Evolutionary conservation across 208 protist species (phyloP), one percentile per base, ranked within the genome.

Genomic region (Endotrypanum monterogeii): DNA sequence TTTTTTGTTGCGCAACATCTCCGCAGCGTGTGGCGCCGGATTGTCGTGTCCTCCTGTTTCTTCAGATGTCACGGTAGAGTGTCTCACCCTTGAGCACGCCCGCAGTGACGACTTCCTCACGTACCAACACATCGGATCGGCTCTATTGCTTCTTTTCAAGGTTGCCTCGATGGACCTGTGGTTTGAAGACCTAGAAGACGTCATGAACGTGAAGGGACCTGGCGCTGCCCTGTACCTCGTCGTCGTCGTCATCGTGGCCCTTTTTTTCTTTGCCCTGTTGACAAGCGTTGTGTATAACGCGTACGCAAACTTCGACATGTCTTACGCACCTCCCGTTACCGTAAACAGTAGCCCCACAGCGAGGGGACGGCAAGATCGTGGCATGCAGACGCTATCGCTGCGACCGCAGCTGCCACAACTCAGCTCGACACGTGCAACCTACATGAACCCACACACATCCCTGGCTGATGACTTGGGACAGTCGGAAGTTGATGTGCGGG

Each of bases 131-230:
- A 52, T 84, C 32, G 84, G 80, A 4, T 65, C 80, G 0, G 82
- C 82, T 0, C 52, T 93, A 41, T 79, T 93, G 25, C 25, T 80
- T 1, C 52, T 80, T 37, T 68, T 87, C 35, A 85, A 83, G 65
- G 73, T 83, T 6, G 65, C 61, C 11, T 77, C 81, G 30, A 68
- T 82, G 7, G 89, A 93, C 71, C 82, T 84, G 60, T 88, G 85
- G 86, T 79, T 71, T 66, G 66, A 84, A 48, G 70, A 88, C 57
- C 28, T 89, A 20, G 83, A 89, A 28, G 50, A 62, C 12, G 41
- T 85, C 44, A 89, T 93, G 89, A 72, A 80, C 44, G 71, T 77
- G 4, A 73, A 39, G 2, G 87, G 87, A 14, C 52, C 78, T 1
- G 83, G 74, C 1, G 78, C 76, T 4, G 80, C 82, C 23, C 44